Base-by-base conservation (phyloP, 2,329 filamentous ascomycete genomes). In the Sclerotinia spermophila region DNA sequence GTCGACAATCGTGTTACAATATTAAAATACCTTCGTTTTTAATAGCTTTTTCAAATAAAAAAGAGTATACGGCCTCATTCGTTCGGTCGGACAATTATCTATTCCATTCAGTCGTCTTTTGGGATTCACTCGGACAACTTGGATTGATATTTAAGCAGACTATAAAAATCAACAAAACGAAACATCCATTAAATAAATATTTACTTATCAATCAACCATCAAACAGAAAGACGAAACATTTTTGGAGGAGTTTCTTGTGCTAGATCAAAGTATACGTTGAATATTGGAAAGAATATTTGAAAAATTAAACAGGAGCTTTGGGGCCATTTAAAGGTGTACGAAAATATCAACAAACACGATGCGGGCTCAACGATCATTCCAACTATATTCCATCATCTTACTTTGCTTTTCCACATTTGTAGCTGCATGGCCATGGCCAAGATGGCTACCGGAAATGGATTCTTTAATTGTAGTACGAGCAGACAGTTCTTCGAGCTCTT, bases 361-460 rank as follows among this genome's bases (percentile, higher is more conserved):
- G 87, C 86, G 82, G 82, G 79, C 83, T 73, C 80, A 83, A 73
- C 79, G 79, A 64, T 81, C 82, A 65, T 75, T 86, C 69, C 79
- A 83, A 77, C 82, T 84, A 59, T 77, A 83, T 75, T 80, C 86
- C 75, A 83, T 86, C 67, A 74, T 85, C 69, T 81, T 87, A 74
- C 82, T 87, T 73, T 81, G 89, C 58, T 83, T 87, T 44, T 79
- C 88, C 68, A 80, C 84, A 21, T 77, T 77, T 66, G 69, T 75
- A 61, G 73, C 74, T 35, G 83, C 83, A n/a, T 82, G 85, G 68
- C 86, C 84, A 70, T 89, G 86, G 87, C 84, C 86, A 30, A 80
- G 79, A 73, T 88, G 85, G 83, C 80, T 89, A 51, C 86, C 86
- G 27, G 82, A 85, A 19, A 62, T 84, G 48, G 84, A 88, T 73